A percentile compares a stretch with the other conserved stretches of the same genome.
Evolutionary conservation across 1,284 basidiomycete genomes (phyloP).

Genomic region (Apiotrichum siamense): DNA sequence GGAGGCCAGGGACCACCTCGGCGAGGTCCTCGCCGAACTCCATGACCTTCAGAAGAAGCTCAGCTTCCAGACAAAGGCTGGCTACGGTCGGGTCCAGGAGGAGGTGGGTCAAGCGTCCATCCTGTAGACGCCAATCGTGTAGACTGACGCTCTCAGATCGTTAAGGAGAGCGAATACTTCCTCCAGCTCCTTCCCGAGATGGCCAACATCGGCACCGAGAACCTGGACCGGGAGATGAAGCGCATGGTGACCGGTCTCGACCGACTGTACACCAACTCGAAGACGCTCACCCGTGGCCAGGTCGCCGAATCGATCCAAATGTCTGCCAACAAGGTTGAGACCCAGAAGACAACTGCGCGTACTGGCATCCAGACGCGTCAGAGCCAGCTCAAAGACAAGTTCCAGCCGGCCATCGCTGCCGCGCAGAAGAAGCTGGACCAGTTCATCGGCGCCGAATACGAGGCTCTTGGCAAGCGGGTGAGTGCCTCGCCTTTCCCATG

Average conservation of each 20-base stretch:
- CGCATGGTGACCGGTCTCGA: conserved; percentile 39
- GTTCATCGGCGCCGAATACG: conserved; percentile 28
- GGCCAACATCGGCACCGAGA: conserved; percentile 16
- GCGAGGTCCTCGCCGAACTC: background rate
- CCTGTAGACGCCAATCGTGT: no score
- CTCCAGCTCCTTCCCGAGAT: conserved; percentile 22
- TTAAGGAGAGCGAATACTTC: conserved; percentile 14
- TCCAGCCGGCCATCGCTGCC: conserved; percentile 18
- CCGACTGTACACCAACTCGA: conserved; percentile 38
- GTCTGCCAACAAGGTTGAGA: conserved; percentile 23
- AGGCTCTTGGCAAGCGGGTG: conserved; percentile 30
- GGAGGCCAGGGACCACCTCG: background rate
- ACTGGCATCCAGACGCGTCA: conserved; percentile 22
- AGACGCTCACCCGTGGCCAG: conserved; percentile 30
- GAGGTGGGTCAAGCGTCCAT: conserved; percentile 27
- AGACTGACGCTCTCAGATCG: conserved; percentile 2
- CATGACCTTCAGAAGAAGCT: conserved; percentile 26
- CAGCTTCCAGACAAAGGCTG: conserved; percentile 29
- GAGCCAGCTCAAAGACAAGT: conserved; percentile 16
- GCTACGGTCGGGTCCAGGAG: conserved; percentile 21
- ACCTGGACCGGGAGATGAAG: conserved; percentile 34
- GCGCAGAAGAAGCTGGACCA: conserved; percentile 26
- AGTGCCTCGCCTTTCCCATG: conserved; percentile 2
- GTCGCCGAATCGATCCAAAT: conserved; percentile 28
- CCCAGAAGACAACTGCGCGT: conserved; percentile 19